A percentile compares a stretch with the other conserved stretches of the same genome.
Evolutionary conservation across 495 filamentous ascomycete species (phyloP).

Genomic region (Symbiotaphrina buchneri): DNA sequence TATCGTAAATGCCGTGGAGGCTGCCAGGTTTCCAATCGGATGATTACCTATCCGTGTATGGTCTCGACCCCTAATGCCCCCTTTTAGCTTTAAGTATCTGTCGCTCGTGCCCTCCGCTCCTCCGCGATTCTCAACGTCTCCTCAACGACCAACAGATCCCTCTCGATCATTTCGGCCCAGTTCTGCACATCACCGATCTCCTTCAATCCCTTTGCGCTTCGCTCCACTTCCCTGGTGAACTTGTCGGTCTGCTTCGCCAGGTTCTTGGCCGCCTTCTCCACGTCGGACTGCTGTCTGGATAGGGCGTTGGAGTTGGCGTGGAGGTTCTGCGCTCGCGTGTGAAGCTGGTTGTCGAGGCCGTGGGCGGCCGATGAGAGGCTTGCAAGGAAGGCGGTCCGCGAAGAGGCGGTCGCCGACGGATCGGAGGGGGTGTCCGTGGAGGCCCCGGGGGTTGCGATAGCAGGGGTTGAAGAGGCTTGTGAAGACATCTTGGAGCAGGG

Average conservation of each 20-base stretch:
- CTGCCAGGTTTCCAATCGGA: no score
- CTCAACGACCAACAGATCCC: conserved; percentile 71
- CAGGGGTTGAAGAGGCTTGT: no score
- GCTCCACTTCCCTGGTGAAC: conserved; percentile 42
- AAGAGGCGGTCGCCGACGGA: no score
- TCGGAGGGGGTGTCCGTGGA: no score
- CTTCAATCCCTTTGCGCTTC: conserved; percentile 53
- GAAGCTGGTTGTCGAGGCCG: conserved; percentile 45
- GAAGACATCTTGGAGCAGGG: no score
- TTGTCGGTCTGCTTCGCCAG: conserved; percentile 50
- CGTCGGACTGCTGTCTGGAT: conserved; percentile 44
- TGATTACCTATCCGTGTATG: no score
- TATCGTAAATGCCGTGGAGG: no score
- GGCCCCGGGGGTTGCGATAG: no score
- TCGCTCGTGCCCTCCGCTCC: conserved; percentile 11
- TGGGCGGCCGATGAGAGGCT: no score
- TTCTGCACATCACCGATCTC: conserved; percentile 94
- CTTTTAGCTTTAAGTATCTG: neutral
- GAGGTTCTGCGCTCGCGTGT: conserved; percentile 49
- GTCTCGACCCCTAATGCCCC: no score
- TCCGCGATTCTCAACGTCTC: conserved; percentile 54
- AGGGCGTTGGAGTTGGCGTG: conserved; percentile 51
- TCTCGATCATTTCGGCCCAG: conserved; percentile 90
- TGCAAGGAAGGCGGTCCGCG: no score
- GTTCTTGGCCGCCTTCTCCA: conserved; percentile 37